Base-by-base conservation (phyloP, 2,329 filamentous ascomycete genomes). In the Xylariomycetidae sp. region DNA sequence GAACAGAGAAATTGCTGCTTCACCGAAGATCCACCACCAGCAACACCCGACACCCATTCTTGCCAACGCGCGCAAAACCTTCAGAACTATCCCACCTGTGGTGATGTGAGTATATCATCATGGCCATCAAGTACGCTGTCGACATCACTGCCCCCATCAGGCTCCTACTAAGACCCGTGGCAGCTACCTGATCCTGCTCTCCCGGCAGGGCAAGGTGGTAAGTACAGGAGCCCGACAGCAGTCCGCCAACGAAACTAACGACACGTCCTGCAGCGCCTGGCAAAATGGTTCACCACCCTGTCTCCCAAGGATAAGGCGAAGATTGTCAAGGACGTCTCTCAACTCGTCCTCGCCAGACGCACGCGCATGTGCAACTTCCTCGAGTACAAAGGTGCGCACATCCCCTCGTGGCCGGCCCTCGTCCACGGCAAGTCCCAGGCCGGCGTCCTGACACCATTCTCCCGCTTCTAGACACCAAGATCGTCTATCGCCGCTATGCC, bases 351-450 rank as follows among this genome's bases (percentile, higher is more conserved):
- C 48, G 92, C 92, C 43, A 79, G 92, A 50, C 79, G 92, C 56
- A 96, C 92, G 39, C 87, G 92, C 61, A 98, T 98, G 92, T 98
- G 92, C 77, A 98, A 98, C 67, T 98, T 98, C 65, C 77, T 98
- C 40, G 92, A 98, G 61, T 98, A 98, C 66, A 98, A 98, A 79
- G 90, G 90, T 93, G 49, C 28, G 44, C 40, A n/a, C n/a, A n/a
- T n/a, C n/a, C n/a, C n/a, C n/a, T n/a, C n/a, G n/a, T n/a, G n/a
- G n/a, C n/a, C n/a, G n/a, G n/a, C n/a, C n/a, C n/a, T n/a, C n/a
- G n/a, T n/a, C n/a, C n/a, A n/a, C n/a, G n/a, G n/a, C n/a, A n/a
- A n/a, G n/a, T n/a, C n/a, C n/a, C n/a, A n/a, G n/a, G n/a, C n/a
- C n/a, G n/a, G n/a, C n/a, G n/a, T n/a, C n/a, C n/a, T n/a, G n/a